Base-by-base conservation (phyloP, 2,329 filamentous ascomycete species). In the Exophiala lecanii-corni region DNA sequence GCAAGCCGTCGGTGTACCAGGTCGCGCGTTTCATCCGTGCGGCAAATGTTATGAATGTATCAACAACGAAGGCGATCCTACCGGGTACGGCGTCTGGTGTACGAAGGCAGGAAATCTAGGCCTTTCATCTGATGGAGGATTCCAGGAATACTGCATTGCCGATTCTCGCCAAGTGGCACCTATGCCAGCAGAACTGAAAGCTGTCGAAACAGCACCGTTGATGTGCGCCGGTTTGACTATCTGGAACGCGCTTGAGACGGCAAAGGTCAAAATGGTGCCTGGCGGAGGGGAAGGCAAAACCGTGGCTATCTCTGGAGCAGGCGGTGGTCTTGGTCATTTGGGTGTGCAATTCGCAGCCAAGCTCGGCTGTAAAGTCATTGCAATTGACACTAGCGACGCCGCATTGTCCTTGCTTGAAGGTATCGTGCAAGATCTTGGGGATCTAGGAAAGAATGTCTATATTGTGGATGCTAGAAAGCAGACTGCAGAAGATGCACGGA, bases 151-250 rank as follows among this genome's bases (percentile, higher is more conserved):
- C 36, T 53, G 47, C 33, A 28, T 57, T 15, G 56, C 53, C 2
- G 56, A 58, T 47, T 43, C 49, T 32, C 36, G 56, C 33, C 55
- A 58, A 45, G 49, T 56, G 3, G 53, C 46, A 21, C 67, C 63
- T 2, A 55, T 60, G 1, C 39, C 33, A 10, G 45, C 35, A 9
- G 39, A 36, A 1, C 53, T 70, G 54, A 55, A 53, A 2, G 56
- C 62, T 4, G 62, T 63, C 3, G 62, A 70, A 6, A 58, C 64
- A 2, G 64, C 67, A 4, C 61, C 62, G 16, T 52, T 71, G 32
- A 70, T 70, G 66, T 70, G 66, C 39, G 66, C 67, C 3, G 66
- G 67, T 2, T 57, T 69, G 13, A 70, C 66, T 13, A 60, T 70
- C 6, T 69, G 64, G 41, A 61, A 59, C 2, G 66, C 69, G 0